Percentiles rank a stretch among this genome's conserved stretches.
phyloP scores from a whole-genome alignment of 805 yeast genomes.

The Barnettozyma salicaria region DNA sequence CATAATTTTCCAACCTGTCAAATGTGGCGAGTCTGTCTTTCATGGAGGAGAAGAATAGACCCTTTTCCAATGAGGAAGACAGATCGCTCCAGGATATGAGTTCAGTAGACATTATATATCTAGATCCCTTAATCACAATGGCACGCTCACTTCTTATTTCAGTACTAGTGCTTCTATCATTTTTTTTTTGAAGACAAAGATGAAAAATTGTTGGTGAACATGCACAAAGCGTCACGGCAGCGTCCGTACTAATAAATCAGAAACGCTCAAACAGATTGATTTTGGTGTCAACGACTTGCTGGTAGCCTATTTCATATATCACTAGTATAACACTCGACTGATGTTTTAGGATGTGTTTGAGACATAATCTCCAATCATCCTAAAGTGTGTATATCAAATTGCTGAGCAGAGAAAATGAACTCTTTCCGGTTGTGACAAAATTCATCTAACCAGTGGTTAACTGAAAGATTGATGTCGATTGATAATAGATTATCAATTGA shows the following conservation, averaged over 20 bases:
- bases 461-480: too few relatives aligned
- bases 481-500: too few relatives aligned
- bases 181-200: background rate
- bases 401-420: too few relatives aligned
- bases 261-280: too few relatives aligned
- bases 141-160: background rate
- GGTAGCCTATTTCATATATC: too few relatives aligned
- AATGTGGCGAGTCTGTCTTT: constrained; percentile 22
- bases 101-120: constrained; percentile 8
- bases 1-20: constrained; percentile 10
- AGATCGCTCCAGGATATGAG: constrained; percentile 17
- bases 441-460: too few relatives aligned
- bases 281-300: too few relatives aligned
- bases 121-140: background rate
- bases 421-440: too few relatives aligned
- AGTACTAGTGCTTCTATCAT: background rate
- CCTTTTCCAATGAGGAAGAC: constrained; percentile 19
- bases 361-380: too few relatives aligned
- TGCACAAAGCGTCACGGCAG: background rate
- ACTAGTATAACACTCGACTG: too few relatives aligned
- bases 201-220: constrained; percentile 6
- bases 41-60: constrained; percentile 18
- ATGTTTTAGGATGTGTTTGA: too few relatives aligned
- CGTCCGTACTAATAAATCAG: background rate
- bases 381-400: too few relatives aligned